Conservation (phyloP, 164 flowering plant genomes). For the Amborella trichopoda region DNA sequence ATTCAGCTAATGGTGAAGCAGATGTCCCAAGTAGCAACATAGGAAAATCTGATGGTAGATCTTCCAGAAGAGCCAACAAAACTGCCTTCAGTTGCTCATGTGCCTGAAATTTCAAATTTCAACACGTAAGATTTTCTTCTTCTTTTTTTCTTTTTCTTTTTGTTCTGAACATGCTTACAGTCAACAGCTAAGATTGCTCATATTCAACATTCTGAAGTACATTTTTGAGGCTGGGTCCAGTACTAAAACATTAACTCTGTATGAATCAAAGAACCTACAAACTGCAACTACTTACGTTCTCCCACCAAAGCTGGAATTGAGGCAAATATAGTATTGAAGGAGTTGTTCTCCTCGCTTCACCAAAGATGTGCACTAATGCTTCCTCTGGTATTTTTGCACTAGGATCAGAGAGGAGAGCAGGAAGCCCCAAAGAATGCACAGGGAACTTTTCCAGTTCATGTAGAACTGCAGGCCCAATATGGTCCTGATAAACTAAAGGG, state of each 20-base stretch:
- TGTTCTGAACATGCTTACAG: too few species aligned
- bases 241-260: too few species aligned
- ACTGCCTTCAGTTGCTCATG: conserved; percentile 96
- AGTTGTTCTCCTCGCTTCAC: conserved; percentile 96
- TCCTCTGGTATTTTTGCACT: conserved; percentile 99
- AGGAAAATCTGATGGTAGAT: conserved; percentile 82
- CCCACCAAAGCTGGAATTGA: conserved; percentile 97
- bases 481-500: conserved; percentile 80
- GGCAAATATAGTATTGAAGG: conserved; percentile 92
- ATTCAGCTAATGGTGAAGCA: conserved; percentile 25
- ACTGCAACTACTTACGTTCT: conserved; percentile 59
- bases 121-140: too few species aligned
- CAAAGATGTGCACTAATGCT: conserved; percentile 92
- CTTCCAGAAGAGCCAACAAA: conserved; percentile 69
- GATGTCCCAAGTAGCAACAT: conserved; percentile 77
- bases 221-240: too few species aligned
- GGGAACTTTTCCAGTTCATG: conserved; percentile 99
- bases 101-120: conserved; percentile 72
- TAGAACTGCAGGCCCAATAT: conserved; percentile 94
- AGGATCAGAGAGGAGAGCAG: conserved; percentile 97
- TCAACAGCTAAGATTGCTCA: too few species aligned
- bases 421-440: conserved; percentile 91
- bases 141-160: too few species aligned
- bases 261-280: too few species aligned
- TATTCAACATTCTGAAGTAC: too few species aligned